A percentile compares a stretch with the other conserved stretches of the same genome.
These are phyloP conservation scores for Lepidopterella palustris DNA, from an alignment of 495 filamentous ascomycete genomes.

Conservation along the genomic window DNA sequence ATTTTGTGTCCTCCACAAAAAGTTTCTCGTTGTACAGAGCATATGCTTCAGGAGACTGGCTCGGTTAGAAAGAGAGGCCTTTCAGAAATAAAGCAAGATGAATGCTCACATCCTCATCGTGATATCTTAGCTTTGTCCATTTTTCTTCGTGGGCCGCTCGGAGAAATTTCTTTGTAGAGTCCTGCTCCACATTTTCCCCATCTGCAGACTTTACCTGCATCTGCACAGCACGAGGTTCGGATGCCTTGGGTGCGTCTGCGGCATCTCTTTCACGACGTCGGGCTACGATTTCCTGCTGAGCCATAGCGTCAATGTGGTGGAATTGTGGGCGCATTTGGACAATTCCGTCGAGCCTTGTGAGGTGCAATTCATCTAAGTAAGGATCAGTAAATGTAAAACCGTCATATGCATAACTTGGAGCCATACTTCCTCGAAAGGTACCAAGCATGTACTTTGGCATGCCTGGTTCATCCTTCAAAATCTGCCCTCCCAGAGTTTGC, in stretches of 20 bases:
- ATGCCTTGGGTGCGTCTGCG: slow-evolving; percentile 38
- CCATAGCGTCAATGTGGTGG: slow-evolving; percentile 64
- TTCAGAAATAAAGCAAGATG: not conserved
- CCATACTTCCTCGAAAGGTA: slow-evolving; percentile 57
- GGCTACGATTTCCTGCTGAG: slow-evolving; percentile 42
- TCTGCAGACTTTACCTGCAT: slow-evolving; percentile 5
- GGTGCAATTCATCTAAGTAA: slow-evolving; percentile 54
- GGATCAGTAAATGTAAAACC: slow-evolving; percentile 13
- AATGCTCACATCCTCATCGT: slow-evolving; percentile 58
- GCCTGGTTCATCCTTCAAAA: slow-evolving; percentile 50
- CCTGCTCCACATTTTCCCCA: slow-evolving; percentile 3
- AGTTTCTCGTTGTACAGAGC: slow-evolving; percentile 53
- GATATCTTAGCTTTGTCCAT: slow-evolving; percentile 58
- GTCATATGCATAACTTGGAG: not conserved
- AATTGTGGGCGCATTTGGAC: slow-evolving; percentile 70
- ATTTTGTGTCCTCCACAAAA: slow-evolving; percentile 48
- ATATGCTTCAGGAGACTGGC: slow-evolving; percentile 56
- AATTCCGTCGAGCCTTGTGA: slow-evolving; percentile 61
- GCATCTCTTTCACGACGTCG: slow-evolving; percentile 38
- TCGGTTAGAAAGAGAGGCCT: slow-evolving; percentile 18
- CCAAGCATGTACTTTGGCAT: slow-evolving; percentile 68
- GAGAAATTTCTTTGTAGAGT: slow-evolving; percentile 5
- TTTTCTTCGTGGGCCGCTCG: slow-evolving; percentile 40
- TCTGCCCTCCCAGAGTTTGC: slow-evolving; percentile 62
- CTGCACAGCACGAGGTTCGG: slow-evolving; percentile 52